Evolutionary conservation across 805 yeast species (phyloP).

Genomic region (Starmerella geochares): DNA sequence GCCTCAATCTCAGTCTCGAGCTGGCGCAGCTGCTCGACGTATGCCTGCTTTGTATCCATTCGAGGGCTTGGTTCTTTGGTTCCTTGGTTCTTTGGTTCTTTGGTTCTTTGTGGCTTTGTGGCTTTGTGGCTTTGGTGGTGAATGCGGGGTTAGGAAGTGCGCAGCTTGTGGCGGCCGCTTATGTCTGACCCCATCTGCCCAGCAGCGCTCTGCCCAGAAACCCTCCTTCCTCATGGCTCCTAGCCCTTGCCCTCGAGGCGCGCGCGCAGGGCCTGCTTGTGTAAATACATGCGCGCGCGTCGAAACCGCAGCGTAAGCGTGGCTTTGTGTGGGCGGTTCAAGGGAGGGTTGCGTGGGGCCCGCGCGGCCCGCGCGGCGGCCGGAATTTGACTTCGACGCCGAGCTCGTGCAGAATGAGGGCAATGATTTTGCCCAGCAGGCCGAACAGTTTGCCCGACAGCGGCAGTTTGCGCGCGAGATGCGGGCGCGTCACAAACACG

Average conservation of each 20-base stretch:
- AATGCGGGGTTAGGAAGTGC: no score
- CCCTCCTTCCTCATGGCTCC: no score
- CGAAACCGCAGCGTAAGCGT: no score
- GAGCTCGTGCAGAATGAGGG: conserved; percentile 22
- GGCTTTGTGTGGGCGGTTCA: background rate
- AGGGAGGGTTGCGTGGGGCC: background rate
- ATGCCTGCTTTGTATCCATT: background rate
- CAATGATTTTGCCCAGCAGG: conserved; percentile 20
- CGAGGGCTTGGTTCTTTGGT: background rate
- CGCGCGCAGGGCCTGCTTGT: no score
- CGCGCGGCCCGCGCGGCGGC: background rate
- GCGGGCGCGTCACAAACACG: conserved; percentile 19
- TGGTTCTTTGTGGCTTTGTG: background rate
- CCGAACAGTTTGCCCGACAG: conserved; percentile 13
- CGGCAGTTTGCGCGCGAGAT: conserved; percentile 16
- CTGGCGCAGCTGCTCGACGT: conserved; percentile 5
- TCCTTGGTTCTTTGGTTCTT: background rate
- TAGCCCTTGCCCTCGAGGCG: no score
- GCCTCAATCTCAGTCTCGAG: conserved; percentile 1
- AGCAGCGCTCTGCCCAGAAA: no score
- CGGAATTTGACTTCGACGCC: conserved; percentile 22
- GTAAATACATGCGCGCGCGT: no score
- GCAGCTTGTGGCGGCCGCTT: no score
- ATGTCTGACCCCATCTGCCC: no score
- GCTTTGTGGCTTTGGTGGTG: background rate